These are phyloP conservation scores for Angomonas ambiguus DNA, from an alignment of 208 protist genomes.

Conservation along the genomic window DNA sequence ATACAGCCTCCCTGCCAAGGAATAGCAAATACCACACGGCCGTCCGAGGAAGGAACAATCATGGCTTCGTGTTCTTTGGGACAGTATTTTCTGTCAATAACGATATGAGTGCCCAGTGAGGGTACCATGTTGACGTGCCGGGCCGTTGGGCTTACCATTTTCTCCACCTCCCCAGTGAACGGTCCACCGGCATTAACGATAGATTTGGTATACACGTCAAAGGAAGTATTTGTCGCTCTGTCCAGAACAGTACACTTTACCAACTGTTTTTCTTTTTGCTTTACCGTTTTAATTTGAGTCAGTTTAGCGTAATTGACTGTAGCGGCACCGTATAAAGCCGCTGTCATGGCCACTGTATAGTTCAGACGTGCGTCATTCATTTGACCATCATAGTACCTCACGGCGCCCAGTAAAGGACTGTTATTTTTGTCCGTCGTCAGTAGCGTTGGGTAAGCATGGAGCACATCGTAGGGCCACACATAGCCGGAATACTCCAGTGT, in stretches of 20 bases:
- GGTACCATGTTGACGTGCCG: constrained; percentile 60
- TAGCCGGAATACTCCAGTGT: constrained; percentile 82
- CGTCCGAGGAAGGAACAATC: constrained; percentile 90
- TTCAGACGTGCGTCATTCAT: constrained; percentile 97
- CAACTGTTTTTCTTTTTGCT: constrained; percentile 39
- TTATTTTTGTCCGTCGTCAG: constrained; percentile 42
- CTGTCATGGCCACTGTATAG: constrained; percentile 90
- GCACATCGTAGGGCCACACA: constrained; percentile 68
- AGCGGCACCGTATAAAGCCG: constrained; percentile 84
- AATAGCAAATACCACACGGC: constrained; percentile 91
- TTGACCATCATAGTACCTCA: constrained; percentile 95
- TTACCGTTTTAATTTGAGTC: constrained; percentile 50
- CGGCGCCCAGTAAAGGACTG: constrained; percentile 74
- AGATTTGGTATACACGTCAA: constrained; percentile 76
- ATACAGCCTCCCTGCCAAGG: constrained; percentile 92
- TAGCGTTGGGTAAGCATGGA: constrained; percentile 77
- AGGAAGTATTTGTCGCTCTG: constrained; percentile 50
- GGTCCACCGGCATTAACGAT: constrained; percentile 91
- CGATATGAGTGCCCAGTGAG: constrained; percentile 80
- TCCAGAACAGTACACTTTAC: constrained; percentile 81
- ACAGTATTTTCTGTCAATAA: constrained; percentile 78
- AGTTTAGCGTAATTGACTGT: constrained; percentile 92
- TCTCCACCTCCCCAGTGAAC: constrained; percentile 79
- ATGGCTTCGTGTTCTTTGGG: constrained; percentile 67
- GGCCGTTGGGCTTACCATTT: constrained; percentile 52